These are phyloP conservation scores for Turnera subulata DNA, from an alignment of 345 rosid genomes.

Conservation along the genomic window DNA sequence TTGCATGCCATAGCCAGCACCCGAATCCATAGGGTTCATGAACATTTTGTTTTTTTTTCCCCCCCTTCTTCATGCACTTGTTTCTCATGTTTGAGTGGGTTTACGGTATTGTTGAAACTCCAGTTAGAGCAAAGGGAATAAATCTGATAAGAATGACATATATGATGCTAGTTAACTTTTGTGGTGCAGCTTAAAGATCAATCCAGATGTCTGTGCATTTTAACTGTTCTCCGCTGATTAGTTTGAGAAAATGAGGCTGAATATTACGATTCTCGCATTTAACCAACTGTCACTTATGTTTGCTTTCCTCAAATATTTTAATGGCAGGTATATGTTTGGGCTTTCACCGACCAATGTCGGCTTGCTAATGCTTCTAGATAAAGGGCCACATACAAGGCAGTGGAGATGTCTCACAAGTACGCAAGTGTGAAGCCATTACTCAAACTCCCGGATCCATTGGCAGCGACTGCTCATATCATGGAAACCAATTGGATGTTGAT, in stretches of 20 bases:
- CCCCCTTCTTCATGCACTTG: no score
- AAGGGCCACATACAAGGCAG: conserved; percentile 51
- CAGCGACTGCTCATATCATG: background rate
- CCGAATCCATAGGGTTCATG: background rate
- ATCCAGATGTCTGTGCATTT: background rate
- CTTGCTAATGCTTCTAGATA: conserved; percentile 81
- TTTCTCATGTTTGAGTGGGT: no score
- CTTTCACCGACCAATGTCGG: conserved; percentile 61
- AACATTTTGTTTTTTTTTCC: background rate
- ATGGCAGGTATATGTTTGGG: conserved; percentile 60
- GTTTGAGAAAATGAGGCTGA: background rate
- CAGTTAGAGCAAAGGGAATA: no score
- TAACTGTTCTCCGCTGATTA: background rate
- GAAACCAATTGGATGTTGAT: background rate
- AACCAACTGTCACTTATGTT: background rate
- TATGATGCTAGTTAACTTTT: no score
- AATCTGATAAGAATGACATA: no score
- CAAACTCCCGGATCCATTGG: background rate
- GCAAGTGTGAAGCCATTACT: conserved; percentile 34
- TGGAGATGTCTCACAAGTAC: conserved; percentile 83
- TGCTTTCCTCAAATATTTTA: background rate
- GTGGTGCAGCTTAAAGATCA: no score
- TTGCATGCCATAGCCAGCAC: no score
- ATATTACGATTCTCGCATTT: background rate
- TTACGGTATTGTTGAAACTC: no score